phyloP scores from a whole-genome alignment of 495 filamentous ascomycete species.

The Aspergillus carlsbadensis region DNA sequence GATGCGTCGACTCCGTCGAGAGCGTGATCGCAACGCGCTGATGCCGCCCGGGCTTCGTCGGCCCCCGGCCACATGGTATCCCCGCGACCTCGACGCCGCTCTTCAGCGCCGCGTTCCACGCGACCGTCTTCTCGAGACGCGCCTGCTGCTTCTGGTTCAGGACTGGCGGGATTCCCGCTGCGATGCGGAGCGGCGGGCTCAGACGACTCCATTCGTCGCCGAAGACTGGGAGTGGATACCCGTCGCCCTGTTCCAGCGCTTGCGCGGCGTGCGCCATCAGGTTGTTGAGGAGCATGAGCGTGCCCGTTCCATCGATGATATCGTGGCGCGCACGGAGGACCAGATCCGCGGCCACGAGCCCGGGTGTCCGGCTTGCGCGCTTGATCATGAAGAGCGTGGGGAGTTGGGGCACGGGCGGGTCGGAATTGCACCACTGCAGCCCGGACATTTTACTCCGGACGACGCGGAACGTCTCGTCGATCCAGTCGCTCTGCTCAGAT shows the following conservation, averaged over 20 bases:
- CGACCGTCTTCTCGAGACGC: slow-evolving; percentile 8
- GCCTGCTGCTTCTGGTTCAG: slow-evolving; percentile 13
- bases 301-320: slow-evolving; percentile 50
- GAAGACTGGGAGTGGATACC: slow-evolving; percentile 14
- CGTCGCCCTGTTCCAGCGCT: slow-evolving; percentile 7
- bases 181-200: slow-evolving; percentile 25
- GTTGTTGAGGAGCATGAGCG: slow-evolving; percentile 36
- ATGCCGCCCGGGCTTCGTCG: slow-evolving; percentile 19
- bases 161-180: slow-evolving; percentile 18
- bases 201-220: slow-evolving; percentile 23
- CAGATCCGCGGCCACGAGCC: slow-evolving; percentile 26
- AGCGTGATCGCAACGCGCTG: slow-evolving; percentile 24
- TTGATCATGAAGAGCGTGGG: slow-evolving; percentile 43
- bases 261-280: slow-evolving; percentile 19
- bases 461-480: slow-evolving; percentile 35
- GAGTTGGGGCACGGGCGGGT: slow-evolving; percentile 32
- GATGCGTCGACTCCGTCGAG: slow-evolving; percentile 10
- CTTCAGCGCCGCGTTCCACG: slow-evolving; percentile 15
- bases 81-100: slow-evolving; percentile 20
- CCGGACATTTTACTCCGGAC: slow-evolving; percentile 29
- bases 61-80: slow-evolving; percentile 14
- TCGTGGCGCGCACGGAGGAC: slow-evolving; percentile 47
- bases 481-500: slow-evolving; percentile 27
- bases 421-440: slow-evolving; percentile 40
- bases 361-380: background rate